phyloP scores from a whole-genome alignment of 805 yeast genomes.

The Diddensiella caesifluorescens region DNA sequence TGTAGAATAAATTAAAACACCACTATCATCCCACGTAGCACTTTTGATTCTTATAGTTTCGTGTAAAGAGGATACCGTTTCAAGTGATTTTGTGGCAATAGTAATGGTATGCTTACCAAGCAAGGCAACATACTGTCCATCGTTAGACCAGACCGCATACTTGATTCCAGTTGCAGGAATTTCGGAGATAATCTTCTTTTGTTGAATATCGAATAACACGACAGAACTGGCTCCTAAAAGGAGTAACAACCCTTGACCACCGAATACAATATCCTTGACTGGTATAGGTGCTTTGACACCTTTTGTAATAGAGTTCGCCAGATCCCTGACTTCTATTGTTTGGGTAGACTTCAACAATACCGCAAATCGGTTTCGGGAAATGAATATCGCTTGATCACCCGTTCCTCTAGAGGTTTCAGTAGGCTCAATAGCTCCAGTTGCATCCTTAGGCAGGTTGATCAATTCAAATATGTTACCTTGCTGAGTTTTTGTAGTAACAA shows the following conservation, averaged over 20 bases:
- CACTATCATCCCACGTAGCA: conserved; percentile 96
- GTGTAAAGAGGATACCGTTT: conserved; percentile 76
- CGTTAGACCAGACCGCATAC: conserved; percentile 83
- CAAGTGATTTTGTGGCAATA: conserved; percentile 74
- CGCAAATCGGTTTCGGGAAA: conserved; percentile 92
- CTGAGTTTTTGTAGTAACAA: conserved; percentile 63
- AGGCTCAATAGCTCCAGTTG: conserved; percentile 92
- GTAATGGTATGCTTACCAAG: conserved; percentile 90
- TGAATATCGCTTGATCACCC: conserved; percentile 81
- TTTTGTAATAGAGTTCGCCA: conserved; percentile 77
- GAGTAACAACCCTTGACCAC: conserved; percentile 79
- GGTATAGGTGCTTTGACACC: conserved; percentile 51
- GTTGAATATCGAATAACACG: conserved; percentile 86
- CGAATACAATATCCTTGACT: conserved; percentile 64
- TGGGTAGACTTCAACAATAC: conserved; percentile 61
- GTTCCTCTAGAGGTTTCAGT: conserved; percentile 71
- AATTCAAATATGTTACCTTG: conserved; percentile 63
- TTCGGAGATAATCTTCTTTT: conserved; percentile 70
- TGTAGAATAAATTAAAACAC: conserved; percentile 88
- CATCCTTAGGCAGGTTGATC: conserved; percentile 74
- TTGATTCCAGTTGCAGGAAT: conserved; percentile 72
- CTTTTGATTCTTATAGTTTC: conserved; percentile 95
- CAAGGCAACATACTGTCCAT: conserved; percentile 81
- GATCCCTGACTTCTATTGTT: conserved; percentile 75
- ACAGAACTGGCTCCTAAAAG: conserved; percentile 69